These are phyloP conservation scores for Cyclanthera cordifolia DNA, from an alignment of 306 rosid species.

Conservation along the genomic window DNA sequence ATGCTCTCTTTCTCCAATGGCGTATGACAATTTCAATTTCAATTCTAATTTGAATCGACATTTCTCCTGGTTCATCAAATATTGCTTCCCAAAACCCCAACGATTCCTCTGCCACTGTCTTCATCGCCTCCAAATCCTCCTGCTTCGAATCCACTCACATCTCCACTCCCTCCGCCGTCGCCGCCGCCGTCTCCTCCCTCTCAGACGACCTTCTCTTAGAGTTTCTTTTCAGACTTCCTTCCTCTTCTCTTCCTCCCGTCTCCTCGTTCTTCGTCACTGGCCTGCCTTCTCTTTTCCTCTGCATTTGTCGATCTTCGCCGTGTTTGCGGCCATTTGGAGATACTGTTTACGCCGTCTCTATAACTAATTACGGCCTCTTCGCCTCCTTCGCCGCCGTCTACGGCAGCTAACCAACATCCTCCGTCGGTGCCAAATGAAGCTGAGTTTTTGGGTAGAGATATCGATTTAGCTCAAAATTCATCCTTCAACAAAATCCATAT, in stretches of 20 bases:
- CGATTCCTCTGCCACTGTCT: no score
- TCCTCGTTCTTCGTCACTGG: constrained; percentile 51
- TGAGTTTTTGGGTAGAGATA: no score
- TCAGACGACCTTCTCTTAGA: constrained; percentile 52
- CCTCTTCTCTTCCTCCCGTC: constrained; percentile 34
- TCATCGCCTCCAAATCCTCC: constrained; percentile 5
- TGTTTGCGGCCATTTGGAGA: constrained; percentile 29
- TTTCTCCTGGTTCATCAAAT: constrained; percentile 60
- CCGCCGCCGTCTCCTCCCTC: no score
- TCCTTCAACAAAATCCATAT: no score
- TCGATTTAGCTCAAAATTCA: no score
- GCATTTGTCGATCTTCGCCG: constrained; percentile 51
- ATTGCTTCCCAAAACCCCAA: constrained; percentile 52
- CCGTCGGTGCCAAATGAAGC: no score
- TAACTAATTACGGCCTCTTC: constrained; percentile 33
- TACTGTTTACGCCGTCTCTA: constrained; percentile 32
- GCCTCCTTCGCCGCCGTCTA: no score
- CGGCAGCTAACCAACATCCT: no score
- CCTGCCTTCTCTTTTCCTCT: constrained; percentile 36
- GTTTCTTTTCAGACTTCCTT: constrained; percentile 38
- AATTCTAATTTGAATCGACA: no score
- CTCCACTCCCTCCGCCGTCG: no score
- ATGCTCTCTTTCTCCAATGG: constrained; percentile 13
- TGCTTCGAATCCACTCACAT: no score
- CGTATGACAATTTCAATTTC: constrained; percentile 35